Conservation (phyloP, 139 green algal species). For the Micractinium conductrix region DNA sequence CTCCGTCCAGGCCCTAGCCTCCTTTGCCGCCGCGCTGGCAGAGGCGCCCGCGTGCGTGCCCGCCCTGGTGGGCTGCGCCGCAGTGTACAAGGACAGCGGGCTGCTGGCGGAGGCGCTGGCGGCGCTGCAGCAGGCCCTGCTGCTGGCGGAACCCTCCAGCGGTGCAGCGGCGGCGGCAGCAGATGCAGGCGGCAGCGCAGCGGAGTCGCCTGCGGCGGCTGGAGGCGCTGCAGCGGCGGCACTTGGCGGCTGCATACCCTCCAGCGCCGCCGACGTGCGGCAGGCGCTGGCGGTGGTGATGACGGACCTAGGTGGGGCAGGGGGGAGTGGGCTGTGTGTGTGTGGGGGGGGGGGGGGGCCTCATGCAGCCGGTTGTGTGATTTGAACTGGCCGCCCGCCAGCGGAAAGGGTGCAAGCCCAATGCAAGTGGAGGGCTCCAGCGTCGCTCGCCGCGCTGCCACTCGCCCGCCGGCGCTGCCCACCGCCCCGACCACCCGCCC, state of each 20-base stretch:
- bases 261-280: slow-evolving; percentile 10
- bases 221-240: background rate
- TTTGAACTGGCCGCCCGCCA: too few relatives aligned
- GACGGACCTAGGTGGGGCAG: slow-evolving; percentile 81
- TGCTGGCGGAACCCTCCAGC: background rate
- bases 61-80: slow-evolving; percentile 59
- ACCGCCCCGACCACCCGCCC: too few relatives aligned
- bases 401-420: too few relatives aligned
- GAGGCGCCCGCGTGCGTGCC: slow-evolving; percentile 49
- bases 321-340: too few relatives aligned
- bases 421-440: too few relatives aligned
- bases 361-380: too few relatives aligned
- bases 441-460: too few relatives aligned
- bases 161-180: background rate
- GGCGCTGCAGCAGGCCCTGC: slow-evolving; percentile 39
- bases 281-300: slow-evolving; percentile 80
- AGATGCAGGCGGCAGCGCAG: background rate
- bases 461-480: background rate
- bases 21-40: slow-evolving; percentile 64
- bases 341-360: too few relatives aligned
- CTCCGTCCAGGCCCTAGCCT: slow-evolving; percentile 69
- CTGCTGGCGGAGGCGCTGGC: slow-evolving; percentile 67
- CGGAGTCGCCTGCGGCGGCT: background rate
- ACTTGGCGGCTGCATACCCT: background rate
- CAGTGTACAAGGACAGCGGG: slow-evolving; percentile 70